Evolutionary conservation across 2,329 filamentous ascomycete species (phyloP).

Genomic region (Tolypocladium pustulatum): DNA sequence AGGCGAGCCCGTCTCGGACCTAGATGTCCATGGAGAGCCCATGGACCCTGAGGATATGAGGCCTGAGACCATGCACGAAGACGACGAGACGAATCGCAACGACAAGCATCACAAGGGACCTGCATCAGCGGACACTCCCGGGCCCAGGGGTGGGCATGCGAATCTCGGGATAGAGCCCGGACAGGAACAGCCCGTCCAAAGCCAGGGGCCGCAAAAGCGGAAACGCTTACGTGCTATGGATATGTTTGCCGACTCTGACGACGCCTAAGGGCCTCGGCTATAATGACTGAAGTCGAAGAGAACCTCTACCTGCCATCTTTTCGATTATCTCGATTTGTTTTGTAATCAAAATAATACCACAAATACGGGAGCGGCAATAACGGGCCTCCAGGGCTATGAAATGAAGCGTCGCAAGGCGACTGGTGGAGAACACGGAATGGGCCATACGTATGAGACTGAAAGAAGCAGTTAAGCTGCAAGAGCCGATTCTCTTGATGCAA

Average conservation of each 20-base stretch:
- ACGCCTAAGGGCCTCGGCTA: slow-evolving; percentile 10
- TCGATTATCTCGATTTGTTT: too few relatives aligned
- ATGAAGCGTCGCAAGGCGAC: background rate
- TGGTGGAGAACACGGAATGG: background rate
- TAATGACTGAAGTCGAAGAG: background rate
- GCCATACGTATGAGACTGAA: background rate
- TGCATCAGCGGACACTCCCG: background rate
- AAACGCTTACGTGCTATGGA: slow-evolving; percentile 68
- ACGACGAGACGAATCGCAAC: slow-evolving; percentile 28
- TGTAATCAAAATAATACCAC: background rate
- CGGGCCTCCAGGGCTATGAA: background rate
- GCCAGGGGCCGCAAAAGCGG: slow-evolving; percentile 16
- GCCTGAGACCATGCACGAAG: slow-evolving; percentile 30
- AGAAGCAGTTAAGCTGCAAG: background rate
- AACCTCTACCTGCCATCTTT: too few relatives aligned
- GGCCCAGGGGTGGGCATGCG: background rate
- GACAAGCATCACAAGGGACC: slow-evolving; percentile 9
- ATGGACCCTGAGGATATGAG: slow-evolving; percentile 30
- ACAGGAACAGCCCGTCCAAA: background rate
- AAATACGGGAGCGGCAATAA: background rate
- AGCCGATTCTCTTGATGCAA: background rate
- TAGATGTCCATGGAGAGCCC: slow-evolving; percentile 29
- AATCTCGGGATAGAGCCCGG: background rate
- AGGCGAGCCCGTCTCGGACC: too few relatives aligned
- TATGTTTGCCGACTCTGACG: slow-evolving; percentile 77